phyloP scores from a whole-genome alignment of 805 yeast genomes.

The Hanseniaspora meyeri region DNA sequence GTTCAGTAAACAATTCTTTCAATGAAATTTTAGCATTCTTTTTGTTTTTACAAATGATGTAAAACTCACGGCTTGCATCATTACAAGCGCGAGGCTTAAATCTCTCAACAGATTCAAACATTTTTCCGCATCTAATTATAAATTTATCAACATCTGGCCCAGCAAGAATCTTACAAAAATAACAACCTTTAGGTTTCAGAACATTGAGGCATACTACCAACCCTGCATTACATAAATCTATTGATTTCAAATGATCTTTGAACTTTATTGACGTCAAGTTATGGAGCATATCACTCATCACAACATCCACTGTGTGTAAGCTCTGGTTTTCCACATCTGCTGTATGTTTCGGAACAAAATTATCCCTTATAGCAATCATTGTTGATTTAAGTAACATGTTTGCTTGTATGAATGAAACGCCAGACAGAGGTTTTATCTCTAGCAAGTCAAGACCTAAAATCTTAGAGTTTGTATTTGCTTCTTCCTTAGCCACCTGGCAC shows the following conservation, averaged over 20 bases:
- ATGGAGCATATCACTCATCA: conserved; percentile 80
- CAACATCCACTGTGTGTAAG: conserved; percentile 40
- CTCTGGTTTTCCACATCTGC: conserved; percentile 17
- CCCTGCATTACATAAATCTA: conserved; percentile 86
- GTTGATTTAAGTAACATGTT: conserved; percentile 62
- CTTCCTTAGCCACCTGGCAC: conserved; percentile 68
- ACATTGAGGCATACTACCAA: conserved; percentile 59
- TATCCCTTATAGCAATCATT: conserved; percentile 41
- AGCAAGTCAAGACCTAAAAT: conserved; percentile 76
- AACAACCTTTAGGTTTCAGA: conserved; percentile 55
- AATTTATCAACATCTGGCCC: conserved; percentile 66
- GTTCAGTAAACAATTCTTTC: conserved; percentile 25
- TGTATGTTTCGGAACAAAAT: conserved; percentile 31
- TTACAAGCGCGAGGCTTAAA: conserved; percentile 77
- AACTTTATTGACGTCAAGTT: conserved; percentile 76
- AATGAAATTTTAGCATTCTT: conserved; percentile 20
- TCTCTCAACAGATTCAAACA: conserved; percentile 51
- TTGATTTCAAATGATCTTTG: conserved; percentile 70
- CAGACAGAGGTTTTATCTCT: conserved; percentile 65
- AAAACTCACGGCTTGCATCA: conserved; percentile 67
- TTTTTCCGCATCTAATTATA: conserved; percentile 43
- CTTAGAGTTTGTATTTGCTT: conserved; percentile 38
- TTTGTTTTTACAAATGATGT: conserved; percentile 56
- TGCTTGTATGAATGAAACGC: conserved; percentile 74
- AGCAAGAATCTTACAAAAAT: conserved; percentile 73